A percentile compares a stretch with the other conserved stretches of the same genome.
Evolutionary conservation across 495 filamentous ascomycete genomes (phyloP).

Genomic region (Gamarada debralockiae): DNA sequence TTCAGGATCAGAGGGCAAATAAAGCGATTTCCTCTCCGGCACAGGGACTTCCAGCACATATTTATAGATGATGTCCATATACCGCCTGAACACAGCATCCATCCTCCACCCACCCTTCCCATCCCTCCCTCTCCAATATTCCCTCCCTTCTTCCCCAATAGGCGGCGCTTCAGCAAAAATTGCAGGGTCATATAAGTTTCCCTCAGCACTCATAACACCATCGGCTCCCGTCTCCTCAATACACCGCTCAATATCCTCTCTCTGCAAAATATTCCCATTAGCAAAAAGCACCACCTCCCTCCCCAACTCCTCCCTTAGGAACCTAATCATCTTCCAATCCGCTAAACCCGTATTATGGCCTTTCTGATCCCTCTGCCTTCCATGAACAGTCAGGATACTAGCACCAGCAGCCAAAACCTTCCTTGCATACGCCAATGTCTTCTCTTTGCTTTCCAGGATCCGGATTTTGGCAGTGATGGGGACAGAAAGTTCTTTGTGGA

Average conservation of each 20-base stretch:
- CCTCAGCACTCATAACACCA: conserved; percentile 93
- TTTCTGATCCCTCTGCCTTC: conserved; percentile 85
- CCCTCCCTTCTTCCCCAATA: conserved; percentile 58
- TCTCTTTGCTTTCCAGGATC: conserved; percentile 80
- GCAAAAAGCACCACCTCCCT: conserved; percentile 89
- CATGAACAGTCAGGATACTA: conserved; percentile 90
- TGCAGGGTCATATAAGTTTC: conserved; percentile 84
- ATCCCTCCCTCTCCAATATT: conserved; percentile 81
- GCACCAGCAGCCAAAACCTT: conserved; percentile 87
- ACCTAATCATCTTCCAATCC: conserved; percentile 82
- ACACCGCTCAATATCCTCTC: conserved; percentile 76
- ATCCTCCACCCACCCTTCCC: conserved; percentile 85
- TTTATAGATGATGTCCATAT: conserved; percentile 82
- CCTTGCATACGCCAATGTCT: conserved; percentile 82
- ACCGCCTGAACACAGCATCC: conserved; percentile 82
- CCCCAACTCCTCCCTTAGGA: conserved; percentile 79
- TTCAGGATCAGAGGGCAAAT: conserved; percentile 60
- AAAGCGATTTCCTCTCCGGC: conserved; percentile 66
- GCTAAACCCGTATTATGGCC: conserved; percentile 93
- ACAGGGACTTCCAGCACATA: conserved; percentile 60
- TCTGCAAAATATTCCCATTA: conserved; percentile 88
- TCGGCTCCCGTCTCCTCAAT: conserved; percentile 84
- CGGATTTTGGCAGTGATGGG: conserved; percentile 96
- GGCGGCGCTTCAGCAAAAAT: conserved; percentile 72
- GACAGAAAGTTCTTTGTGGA: conserved; percentile 63